These are phyloP conservation scores for Aechmea fasciata DNA, from an alignment of 176 grass and related monocot genomes.

Conservation along the genomic window DNA sequence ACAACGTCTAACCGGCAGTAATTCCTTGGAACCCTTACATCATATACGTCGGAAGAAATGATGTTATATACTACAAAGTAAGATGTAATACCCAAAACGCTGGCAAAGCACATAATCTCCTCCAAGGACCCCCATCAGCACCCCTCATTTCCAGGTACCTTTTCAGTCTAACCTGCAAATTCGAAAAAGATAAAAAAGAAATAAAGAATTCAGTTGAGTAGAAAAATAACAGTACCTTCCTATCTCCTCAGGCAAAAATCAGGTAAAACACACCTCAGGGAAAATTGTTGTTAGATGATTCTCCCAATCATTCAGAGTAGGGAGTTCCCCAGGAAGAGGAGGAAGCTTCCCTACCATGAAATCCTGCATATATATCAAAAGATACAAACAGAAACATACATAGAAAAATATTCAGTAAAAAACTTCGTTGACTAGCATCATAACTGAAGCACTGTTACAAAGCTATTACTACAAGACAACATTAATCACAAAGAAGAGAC, in stretches of 20 bases:
- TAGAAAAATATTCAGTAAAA: constrained; percentile 12
- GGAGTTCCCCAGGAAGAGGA: constrained; percentile 68
- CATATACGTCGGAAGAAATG: background rate
- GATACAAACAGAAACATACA: no score
- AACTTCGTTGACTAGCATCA: background rate
- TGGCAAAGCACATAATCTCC: constrained; percentile 88
- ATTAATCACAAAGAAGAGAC: constrained; percentile 14
- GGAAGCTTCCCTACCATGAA: constrained; percentile 96
- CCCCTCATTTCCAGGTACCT: constrained; percentile 99
- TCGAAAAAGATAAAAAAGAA: constrained; percentile 10
- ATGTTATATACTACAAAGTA: background rate
- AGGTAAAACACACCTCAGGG: constrained; percentile 56
- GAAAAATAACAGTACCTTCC: background rate
- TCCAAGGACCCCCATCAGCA: constrained; percentile 97
- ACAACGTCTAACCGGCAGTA: background rate
- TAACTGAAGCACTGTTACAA: background rate
- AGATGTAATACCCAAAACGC: constrained; percentile 77
- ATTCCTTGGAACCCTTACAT: background rate
- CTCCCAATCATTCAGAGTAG: constrained; percentile 96
- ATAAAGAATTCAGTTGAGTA: background rate
- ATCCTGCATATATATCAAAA: constrained; percentile 43
- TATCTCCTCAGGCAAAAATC: background rate
- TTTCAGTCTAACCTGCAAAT: constrained; percentile 83
- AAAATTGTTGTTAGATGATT: constrained; percentile 99
- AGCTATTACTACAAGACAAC: constrained; percentile 16